Evolutionary conservation across 208 protist genomes (phyloP).

Genomic region (Trypanosoma mega): DNA sequence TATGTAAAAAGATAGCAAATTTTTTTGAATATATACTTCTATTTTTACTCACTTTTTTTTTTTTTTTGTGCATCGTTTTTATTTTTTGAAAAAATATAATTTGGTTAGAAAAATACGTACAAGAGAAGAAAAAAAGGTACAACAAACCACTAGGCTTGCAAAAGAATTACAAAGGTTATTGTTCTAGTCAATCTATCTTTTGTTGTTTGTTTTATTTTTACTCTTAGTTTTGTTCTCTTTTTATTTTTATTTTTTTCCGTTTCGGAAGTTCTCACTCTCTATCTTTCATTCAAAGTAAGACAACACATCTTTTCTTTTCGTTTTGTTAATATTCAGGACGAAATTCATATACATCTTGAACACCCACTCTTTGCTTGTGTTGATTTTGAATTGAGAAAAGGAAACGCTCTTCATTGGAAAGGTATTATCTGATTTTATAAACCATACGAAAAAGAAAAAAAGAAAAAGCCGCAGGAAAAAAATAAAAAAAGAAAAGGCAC

Average conservation of each 20-base stretch:
- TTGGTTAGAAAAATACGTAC: background rate
- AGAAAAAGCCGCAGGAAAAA: conserved; percentile 15
- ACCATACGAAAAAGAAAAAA: conserved; percentile 22
- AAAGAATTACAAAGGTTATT: background rate
- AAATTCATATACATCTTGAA: too few species aligned
- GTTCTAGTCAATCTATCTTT: background rate
- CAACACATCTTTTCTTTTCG: too few species aligned
- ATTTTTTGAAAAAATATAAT: conserved; percentile 5
- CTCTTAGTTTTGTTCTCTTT: conserved; percentile 1
- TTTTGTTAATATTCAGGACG: conserved; percentile 1
- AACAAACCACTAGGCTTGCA: background rate
- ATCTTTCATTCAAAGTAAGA: too few species aligned
- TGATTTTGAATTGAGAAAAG: too few species aligned
- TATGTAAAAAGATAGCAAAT: conserved; percentile 12
- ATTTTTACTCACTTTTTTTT: conserved; percentile 11
- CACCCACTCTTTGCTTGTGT: too few species aligned
- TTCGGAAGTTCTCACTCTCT: background rate
- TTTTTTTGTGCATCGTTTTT: conserved; percentile 5
- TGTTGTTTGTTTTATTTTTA: conserved; percentile 3
- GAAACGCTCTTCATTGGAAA: too few species aligned
- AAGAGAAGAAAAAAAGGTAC: conserved; percentile 2
- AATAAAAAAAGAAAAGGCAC: conserved; percentile 22
- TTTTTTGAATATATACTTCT: background rate
- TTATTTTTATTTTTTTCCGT: conserved; percentile 5
- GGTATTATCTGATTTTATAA: too few species aligned